These are phyloP conservation scores for Boletus sensibilis DNA, from an alignment of 768 basidiomycete species.

Conservation along the genomic window DNA sequence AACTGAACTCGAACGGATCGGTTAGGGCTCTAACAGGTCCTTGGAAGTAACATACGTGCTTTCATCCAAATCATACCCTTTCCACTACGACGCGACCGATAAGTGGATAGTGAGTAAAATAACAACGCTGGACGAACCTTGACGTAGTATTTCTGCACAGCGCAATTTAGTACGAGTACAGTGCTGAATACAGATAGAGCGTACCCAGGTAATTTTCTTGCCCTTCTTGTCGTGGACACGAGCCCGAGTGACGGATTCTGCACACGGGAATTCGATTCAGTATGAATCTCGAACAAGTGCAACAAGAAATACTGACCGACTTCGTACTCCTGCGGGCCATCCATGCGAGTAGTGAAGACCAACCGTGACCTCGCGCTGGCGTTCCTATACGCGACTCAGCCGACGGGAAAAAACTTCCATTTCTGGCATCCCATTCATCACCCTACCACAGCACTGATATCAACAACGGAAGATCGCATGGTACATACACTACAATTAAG, in stretches of 20 bases:
- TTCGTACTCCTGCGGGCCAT: slow-evolving; percentile 55
- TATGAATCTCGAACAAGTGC: not conserved
- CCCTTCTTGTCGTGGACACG: slow-evolving; percentile 46
- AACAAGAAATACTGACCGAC: slow-evolving; percentile 49
- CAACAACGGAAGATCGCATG: too few species aligned
- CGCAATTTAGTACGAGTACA: slow-evolving; percentile 12
- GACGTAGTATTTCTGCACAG: slow-evolving; percentile 52
- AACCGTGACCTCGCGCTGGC: not conserved
- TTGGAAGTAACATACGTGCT: slow-evolving; percentile 50
- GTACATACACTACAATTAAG: slow-evolving; percentile 14
- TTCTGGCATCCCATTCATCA: slow-evolving; percentile 5
- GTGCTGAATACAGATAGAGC: slow-evolving; percentile 6
- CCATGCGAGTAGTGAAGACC: slow-evolving; percentile 28
- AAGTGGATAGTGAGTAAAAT: not conserved
- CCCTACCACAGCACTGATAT: too few species aligned
- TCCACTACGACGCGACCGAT: slow-evolving; percentile 47
- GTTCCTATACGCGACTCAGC: not conserved
- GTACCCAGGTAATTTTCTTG: slow-evolving; percentile 53
- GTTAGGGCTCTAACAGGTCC: not conserved
- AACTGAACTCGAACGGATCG: slow-evolving; percentile 40
- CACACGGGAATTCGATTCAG: not conserved
- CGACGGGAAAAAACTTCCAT: slow-evolving; percentile 20
- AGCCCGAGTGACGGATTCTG: slow-evolving; percentile 57
- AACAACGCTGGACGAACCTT: slow-evolving; percentile 42
- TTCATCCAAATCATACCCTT: slow-evolving; percentile 51